Evolutionary conservation across 2,329 filamentous ascomycete species (phyloP), one percentile per base, ranked within the genome.

Genomic region (Aspergillus latus): DNA sequence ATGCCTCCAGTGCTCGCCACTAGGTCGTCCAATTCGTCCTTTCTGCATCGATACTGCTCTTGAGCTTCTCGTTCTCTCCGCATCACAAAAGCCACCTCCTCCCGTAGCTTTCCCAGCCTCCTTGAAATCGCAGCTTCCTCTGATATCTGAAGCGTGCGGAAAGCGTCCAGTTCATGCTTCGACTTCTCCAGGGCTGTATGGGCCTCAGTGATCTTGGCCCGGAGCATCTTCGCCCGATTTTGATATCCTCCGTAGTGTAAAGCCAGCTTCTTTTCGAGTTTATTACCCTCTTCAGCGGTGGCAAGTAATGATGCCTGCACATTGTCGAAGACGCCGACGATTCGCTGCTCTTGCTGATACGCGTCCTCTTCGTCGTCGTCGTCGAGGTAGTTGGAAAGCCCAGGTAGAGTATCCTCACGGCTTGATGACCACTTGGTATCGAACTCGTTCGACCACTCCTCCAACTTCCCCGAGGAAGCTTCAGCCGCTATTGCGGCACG

Each of bases 201-300:
- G 1, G 91, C 90, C 62, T 92, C 89, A 15, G 76, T 74, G 60
- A 95, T 89, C 77, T 96, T 97, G 58, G 86, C 83, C 21, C 86
- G 84, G 28, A 99, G 82, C 64, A 85, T 86, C 73, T 92, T 92
- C 34, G 90, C 86, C 32, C 94, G 88, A 64, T 92, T 87, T 71
- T 92, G 87, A 75, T 99, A 99, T 11, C 94, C 94, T 26, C 92
- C 92, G 2, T 96, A 85, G 66, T 94, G 88, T 52, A 96, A 80
- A 0, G 82, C 81, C n/a, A 99, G 83, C 75, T 94, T 97, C 83
- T 96, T 96, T 75, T 97, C 92, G 1, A 96, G 79, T 74, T 93
- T 95, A 69, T 91, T 90, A 52, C 89, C 90, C 56, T 87, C 83
- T 64, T 93, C 87, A 2, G 92, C 94, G 0, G 86, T 85, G 2